Percentiles rank a stretch among this genome's conserved stretches.
These are phyloP conservation scores for Apophysomyces ossiformis DNA, from an alignment of 371 early-diverging fungal genomes.

Conservation along the genomic window DNA sequence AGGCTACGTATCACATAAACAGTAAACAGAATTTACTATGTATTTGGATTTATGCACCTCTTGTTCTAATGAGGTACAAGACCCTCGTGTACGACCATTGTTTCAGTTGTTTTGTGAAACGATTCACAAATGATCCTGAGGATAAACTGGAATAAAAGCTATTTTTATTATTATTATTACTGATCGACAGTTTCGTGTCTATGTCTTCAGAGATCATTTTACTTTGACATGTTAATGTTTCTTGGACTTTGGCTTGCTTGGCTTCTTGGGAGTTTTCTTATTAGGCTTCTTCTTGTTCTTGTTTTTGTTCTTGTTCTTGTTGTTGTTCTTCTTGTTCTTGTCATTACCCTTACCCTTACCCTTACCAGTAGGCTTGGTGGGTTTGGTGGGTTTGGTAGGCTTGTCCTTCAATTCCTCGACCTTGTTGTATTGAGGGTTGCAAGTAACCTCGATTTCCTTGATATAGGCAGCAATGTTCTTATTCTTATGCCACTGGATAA, in stretches of 20 bases:
- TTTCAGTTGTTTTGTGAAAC: too few species aligned
- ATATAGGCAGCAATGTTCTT: slow-evolving; percentile 20
- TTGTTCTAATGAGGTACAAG: too few species aligned
- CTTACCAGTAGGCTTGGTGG: background rate
- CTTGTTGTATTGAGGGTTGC: slow-evolving; percentile 26
- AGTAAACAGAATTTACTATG: too few species aligned
- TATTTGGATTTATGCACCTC: too few species aligned
- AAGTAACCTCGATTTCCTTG: slow-evolving; percentile 22
- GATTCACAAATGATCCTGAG: too few species aligned
- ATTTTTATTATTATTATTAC: background rate
- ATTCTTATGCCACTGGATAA: slow-evolving; percentile 23
- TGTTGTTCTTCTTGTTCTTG: background rate
- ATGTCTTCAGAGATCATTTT: background rate
- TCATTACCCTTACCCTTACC: background rate
- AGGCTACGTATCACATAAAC: too few species aligned
- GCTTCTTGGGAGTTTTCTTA: background rate
- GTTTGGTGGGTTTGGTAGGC: background rate
- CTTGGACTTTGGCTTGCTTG: background rate
- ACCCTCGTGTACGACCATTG: too few species aligned
- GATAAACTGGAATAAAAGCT: background rate
- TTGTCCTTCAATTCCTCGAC: slow-evolving; percentile 10
- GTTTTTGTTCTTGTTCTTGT: background rate
- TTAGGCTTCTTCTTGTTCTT: background rate
- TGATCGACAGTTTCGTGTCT: too few species aligned
- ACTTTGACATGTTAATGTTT: background rate